Base-by-base conservation (phyloP, 768 basidiomycete species). In the Boletus speciosus region DNA sequence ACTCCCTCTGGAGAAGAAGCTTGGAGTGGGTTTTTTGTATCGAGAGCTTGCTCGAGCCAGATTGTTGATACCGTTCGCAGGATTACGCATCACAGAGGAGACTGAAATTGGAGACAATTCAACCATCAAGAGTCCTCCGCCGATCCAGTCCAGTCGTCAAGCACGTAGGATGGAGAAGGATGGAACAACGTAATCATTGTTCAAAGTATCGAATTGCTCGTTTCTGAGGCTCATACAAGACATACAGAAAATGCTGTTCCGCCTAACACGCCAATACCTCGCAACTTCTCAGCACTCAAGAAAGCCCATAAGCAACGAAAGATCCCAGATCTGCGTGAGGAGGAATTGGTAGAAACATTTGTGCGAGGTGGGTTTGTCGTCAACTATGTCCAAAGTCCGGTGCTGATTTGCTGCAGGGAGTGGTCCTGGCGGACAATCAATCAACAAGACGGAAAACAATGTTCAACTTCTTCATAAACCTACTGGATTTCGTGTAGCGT, bases 351-450 rank as follows among this genome's bases (percentile, higher is more conserved):
- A 56, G 94, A 96, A 72, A 74, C 78, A 21, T 96, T 96, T 69
- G 88, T 95, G 47, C 79, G 90, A 69, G 93, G 93, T 89, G 49
- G 64, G 68, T 74, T 60, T n/a, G 8, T 44, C 29, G 8, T 44
- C 29, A 45, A 11, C 23, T 21, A 36, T 35, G 7, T 44, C 36
- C 37, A 14, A 32, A 49, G 41, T 47, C 21, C 25, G 50, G 53
- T 49, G 19, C n/a, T 60, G 29, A 66, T 52, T 46, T 32, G 10
- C 2, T 45, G 27, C 64, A 93, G 92, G 92, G 42, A 86, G 90
- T 65, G 94, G 93, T 16, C 93, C 93, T 57, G 94, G 94, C 29
- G 94, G 94, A n/a, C 94, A 98, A 77, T 93, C 92, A 27, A 86
- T 96, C 67, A 96, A 98, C 77, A 98, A 97, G 75, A 93, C 91